Evolutionary conservation across 2,329 filamentous ascomycete species (phyloP).

Genomic region (Aureobasidium sp.): DNA sequence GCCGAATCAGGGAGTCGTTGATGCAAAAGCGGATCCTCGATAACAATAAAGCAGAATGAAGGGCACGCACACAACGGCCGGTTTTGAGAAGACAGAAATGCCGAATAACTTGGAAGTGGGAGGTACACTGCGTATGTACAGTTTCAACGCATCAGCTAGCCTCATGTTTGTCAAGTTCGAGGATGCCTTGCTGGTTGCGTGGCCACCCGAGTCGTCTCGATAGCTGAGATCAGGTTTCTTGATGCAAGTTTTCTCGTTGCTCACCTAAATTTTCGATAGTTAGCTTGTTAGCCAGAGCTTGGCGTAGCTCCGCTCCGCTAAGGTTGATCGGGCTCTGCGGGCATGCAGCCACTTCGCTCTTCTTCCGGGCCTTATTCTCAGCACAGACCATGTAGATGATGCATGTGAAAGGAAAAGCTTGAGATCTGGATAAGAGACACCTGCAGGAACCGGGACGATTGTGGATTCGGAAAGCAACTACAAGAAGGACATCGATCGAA

Average conservation of each 20-base stretch:
- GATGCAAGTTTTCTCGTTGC: not conserved
- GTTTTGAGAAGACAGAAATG: not conserved
- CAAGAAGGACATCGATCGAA: not conserved
- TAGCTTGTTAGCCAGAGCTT: not conserved
- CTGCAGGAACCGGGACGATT: not conserved
- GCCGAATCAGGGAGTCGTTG: not conserved
- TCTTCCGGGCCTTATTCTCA: not conserved
- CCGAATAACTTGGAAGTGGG: not conserved
- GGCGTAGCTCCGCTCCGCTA: constrained; percentile 2
- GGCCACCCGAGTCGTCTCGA: not conserved
- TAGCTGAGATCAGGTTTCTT: not conserved
- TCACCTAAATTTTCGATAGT: constrained; percentile 6
- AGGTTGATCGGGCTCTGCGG: constrained; percentile 2
- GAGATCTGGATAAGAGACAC: not conserved
- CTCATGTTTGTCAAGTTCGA: not conserved
- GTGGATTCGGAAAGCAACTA: not conserved
- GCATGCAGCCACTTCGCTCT: constrained; percentile 9
- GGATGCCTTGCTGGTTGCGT: not conserved
- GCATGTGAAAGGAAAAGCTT: constrained; percentile 10
- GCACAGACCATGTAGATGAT: constrained; percentile 6
- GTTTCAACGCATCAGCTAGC: not conserved
- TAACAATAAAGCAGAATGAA: not conserved
- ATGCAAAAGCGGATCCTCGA: not conserved
- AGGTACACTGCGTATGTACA: not conserved
- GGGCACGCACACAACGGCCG: not conserved